Evolutionary conservation across 257 asterid genomes (phyloP).

Genomic region (Scutellaria minor): DNA sequence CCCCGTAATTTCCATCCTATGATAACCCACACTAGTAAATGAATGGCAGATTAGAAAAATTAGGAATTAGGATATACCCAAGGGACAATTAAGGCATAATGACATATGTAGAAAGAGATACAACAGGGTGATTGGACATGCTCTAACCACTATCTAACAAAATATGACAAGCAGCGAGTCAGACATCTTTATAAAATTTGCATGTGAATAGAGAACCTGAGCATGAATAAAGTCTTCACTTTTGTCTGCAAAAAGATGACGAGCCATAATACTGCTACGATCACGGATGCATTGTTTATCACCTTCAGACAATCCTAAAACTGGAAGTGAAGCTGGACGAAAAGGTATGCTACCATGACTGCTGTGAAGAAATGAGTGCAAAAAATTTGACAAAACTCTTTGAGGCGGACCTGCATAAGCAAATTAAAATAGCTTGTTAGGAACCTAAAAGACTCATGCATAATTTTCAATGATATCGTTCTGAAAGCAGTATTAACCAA

Average conservation of each 20-base stretch:
- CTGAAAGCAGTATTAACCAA: conserved; percentile 15
- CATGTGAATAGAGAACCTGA: conserved; percentile 60
- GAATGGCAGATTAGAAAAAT: not conserved
- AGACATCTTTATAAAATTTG: conserved; percentile 20
- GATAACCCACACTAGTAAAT: conserved; percentile 12
- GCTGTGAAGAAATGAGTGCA: conserved; percentile 94
- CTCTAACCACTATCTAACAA: not conserved
- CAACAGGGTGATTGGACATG: conserved; percentile 20
- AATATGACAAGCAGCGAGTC: conserved; percentile 7
- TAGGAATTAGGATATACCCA: conserved; percentile 4
- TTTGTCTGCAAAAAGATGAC: conserved; percentile 95
- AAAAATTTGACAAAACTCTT: conserved; percentile 83
- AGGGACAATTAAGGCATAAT: not conserved
- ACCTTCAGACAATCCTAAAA: conserved; percentile 89
- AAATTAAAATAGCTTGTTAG: conserved; percentile 33
- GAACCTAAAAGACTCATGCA: conserved; percentile 28
- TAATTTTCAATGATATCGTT: not conserved
- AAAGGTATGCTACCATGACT: conserved; percentile 76
- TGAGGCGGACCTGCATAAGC: conserved; percentile 89
- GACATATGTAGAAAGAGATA: not conserved
- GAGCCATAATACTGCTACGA: conserved; percentile 99
- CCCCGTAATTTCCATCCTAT: not conserved
- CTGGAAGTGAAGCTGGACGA: conserved; percentile 84
- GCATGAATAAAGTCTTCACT: conserved; percentile 86
- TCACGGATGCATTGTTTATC: conserved; percentile 98